phyloP scores from a whole-genome alignment of 768 basidiomycete genomes.

The Psilocybe tampanensis region DNA sequence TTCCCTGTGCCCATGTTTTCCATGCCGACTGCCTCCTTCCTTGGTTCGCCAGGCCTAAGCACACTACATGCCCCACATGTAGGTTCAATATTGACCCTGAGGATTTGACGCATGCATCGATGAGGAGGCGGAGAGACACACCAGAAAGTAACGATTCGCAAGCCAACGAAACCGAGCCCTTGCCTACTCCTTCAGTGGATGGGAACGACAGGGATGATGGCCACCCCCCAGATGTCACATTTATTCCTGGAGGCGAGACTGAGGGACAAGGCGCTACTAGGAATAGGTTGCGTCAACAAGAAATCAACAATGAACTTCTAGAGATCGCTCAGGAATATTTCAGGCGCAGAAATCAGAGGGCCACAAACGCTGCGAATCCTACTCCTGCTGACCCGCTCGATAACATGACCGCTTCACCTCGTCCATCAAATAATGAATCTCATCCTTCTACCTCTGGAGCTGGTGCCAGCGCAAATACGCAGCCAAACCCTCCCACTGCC shows the following conservation, averaged over 20 bases:
- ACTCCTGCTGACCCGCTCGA: not conserved
- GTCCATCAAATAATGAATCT: too few species aligned
- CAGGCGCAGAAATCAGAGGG: not conserved
- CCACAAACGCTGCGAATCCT: not conserved
- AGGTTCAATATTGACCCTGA: constrained; percentile 84
- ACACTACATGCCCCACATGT: constrained; percentile 85
- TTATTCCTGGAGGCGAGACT: not conserved
- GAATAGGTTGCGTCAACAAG: too few species aligned
- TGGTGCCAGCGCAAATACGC: not conserved
- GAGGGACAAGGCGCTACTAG: too few species aligned
- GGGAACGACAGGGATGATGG: not conserved
- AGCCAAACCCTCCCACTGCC: not conserved
- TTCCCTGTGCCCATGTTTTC: constrained; percentile 84
- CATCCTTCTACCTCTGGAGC: not conserved
- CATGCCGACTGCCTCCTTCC: constrained; percentile 78
- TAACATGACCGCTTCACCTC: too few species aligned
- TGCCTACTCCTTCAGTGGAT: not conserved
- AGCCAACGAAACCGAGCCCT: not conserved
- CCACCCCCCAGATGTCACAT: not conserved
- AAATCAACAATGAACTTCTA: too few species aligned
- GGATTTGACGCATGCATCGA: constrained; percentile 54
- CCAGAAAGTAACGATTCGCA: constrained; percentile 11
- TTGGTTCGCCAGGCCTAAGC: constrained; percentile 79
- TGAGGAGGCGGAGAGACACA: constrained; percentile 15
- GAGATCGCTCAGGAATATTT: too few species aligned